These are phyloP conservation scores for Ascobolus immersus DNA, from an alignment of 495 filamentous ascomycete species.

Conservation along the genomic window DNA sequence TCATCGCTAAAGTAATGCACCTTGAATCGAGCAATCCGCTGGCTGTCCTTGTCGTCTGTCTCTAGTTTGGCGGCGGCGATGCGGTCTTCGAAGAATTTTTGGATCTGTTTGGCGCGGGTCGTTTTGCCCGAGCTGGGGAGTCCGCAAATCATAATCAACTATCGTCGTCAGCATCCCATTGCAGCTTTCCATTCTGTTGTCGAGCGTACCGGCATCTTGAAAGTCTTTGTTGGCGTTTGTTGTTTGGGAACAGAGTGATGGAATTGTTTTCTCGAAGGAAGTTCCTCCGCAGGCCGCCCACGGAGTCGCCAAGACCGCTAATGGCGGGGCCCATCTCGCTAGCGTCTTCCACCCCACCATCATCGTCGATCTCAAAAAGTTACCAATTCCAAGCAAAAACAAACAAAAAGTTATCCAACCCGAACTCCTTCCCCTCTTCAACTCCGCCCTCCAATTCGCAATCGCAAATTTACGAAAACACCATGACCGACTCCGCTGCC, in stretches of 20 bases:
- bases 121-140: conserved; percentile 86
- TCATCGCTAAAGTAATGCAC: conserved; percentile 48
- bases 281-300: neutral
- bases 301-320: neutral
- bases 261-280: too few relatives aligned
- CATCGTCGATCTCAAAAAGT: too few relatives aligned
- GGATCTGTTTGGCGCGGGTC: conserved; percentile 56
- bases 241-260: neutral
- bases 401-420: too few relatives aligned
- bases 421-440: too few relatives aligned
- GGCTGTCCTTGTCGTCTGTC: conserved; percentile 24
- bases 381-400: too few relatives aligned
- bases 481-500: too few relatives aligned
- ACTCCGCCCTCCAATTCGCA: too few relatives aligned
- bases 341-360: too few relatives aligned
- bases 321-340: neutral
- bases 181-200: too few relatives aligned
- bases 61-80: conserved; percentile 23
- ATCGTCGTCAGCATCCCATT: neutral
- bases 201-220: conserved; percentile 7
- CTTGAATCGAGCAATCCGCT: conserved; percentile 27
- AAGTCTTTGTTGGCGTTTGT: neutral
- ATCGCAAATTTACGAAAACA: too few relatives aligned
- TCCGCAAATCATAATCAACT: conserved; percentile 86
- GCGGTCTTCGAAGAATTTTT: conserved; percentile 32